Evolutionary conservation across 108 stramenopile genomes (phyloP), one percentile per base, ranked within the genome.

Genomic region (Skeletonema marinoi): DNA sequence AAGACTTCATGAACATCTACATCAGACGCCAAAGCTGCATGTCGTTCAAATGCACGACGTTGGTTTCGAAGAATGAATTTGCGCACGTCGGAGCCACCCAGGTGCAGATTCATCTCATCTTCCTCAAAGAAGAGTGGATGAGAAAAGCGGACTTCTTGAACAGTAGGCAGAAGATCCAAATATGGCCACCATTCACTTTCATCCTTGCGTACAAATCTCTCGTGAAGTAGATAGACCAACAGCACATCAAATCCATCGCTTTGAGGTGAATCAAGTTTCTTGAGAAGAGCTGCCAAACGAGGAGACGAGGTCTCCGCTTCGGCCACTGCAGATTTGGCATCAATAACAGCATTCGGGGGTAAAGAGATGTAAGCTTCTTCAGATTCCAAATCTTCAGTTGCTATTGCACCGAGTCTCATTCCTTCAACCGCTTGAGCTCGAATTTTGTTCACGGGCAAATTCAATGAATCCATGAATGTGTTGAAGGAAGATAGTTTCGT

Each of bases 161-260:
- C 19, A 32, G 79, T 66, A 6, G 93, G 93, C 41, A 94, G 74
- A 6, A 91, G 69, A 30, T 73, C 58, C 0, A 94, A 71, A 54
- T 94, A 94, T n/a, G 92, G 89, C 87, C 86, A 87, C 86, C 86
- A 89, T 32, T 73, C 61, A 71, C 86, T 83, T n/a, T 54, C 32
- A 32, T 78, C 63, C n/a, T 80, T 67, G 36, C 68, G 78, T 29
- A 75, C 73, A 44, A 91, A 94, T 17, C 82, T 68, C 66, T 94
- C 92, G 54, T 88, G 69, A 25, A 94, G 70, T 5, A 93, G 74
- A 25, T 85, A 85, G 12, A 94, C 51, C 41, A 91, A 54, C 21
- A 94, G 75, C 30, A 80, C 84, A 66, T 90, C 86, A 33, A 84
- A 85, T 17, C 75, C 80, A 61, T 92, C 90, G 29, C 59, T 59